A percentile compares a stretch with the other conserved stretches of the same genome.
Evolutionary conservation across 169 alveolate genomes (phyloP).

Genomic region (Plasmodium malariae): DNA sequence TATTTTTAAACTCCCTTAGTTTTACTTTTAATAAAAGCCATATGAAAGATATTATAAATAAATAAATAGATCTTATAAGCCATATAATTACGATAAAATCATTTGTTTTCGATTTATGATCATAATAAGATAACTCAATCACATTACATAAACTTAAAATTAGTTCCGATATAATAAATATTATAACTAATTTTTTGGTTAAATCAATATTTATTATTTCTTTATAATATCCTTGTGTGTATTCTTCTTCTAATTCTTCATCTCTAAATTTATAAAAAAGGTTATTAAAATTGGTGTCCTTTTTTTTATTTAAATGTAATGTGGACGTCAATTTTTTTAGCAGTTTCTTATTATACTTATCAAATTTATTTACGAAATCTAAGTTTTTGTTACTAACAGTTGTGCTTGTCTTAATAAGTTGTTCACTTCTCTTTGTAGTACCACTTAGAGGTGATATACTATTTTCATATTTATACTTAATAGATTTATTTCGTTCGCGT

Average conservation of each 20-base stretch:
- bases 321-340: slow-evolving; percentile 64
- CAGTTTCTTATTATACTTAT: slow-evolving; percentile 55
- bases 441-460: not conserved
- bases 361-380: slow-evolving; percentile 55
- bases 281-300: slow-evolving; percentile 22
- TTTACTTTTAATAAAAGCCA: slow-evolving; percentile 88
- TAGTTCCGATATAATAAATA: slow-evolving; percentile 87
- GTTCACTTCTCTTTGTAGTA: slow-evolving; percentile 1
- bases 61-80: slow-evolving; percentile 90
- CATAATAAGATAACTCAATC: slow-evolving; percentile 73
- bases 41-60: slow-evolving; percentile 84
- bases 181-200: slow-evolving; percentile 90
- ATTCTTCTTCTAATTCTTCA: slow-evolving; percentile 90
- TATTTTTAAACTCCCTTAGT: slow-evolving; percentile 50
- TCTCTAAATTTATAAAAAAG: slow-evolving; percentile 85
- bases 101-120: slow-evolving; percentile 64
- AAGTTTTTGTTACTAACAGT: slow-evolving; percentile 16
- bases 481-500: not conserved
- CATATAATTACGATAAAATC: slow-evolving; percentile 83
- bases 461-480: not conserved
- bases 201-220: slow-evolving; percentile 88
- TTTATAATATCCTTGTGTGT: slow-evolving; percentile 87
- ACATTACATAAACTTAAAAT: slow-evolving; percentile 86
- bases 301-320: slow-evolving; percentile 29
- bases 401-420: not conserved